These are phyloP conservation scores for Monosporascus sp. DNA, from an alignment of 2,329 filamentous ascomycete genomes.

Conservation along the genomic window DNA sequence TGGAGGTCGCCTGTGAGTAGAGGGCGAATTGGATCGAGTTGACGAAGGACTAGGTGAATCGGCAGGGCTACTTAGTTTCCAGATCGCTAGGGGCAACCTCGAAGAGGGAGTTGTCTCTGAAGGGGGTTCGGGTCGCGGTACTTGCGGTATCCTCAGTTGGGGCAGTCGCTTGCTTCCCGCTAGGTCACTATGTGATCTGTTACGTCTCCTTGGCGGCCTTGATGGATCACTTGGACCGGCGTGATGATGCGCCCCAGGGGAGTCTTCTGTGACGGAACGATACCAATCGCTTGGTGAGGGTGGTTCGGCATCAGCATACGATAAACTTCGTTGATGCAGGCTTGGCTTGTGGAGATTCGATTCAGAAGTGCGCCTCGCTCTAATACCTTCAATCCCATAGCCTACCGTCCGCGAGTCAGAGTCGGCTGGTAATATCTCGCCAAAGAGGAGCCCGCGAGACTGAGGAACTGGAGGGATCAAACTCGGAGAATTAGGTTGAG, in stretches of 20 bases:
- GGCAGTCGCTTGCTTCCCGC: conserved; percentile 30
- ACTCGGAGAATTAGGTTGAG: conserved; percentile 24
- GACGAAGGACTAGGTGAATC: conserved; percentile 44
- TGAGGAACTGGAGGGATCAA: conserved; percentile 24
- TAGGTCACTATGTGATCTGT: conserved; percentile 57
- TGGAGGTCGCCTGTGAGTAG: conserved; percentile 37
- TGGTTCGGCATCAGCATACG: conserved; percentile 51
- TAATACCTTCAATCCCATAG: conserved; percentile 53
- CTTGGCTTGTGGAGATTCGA: conserved; percentile 55
- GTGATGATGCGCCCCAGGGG: conserved; percentile 9
- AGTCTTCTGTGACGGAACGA: conserved; percentile 15
- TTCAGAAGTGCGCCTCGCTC: conserved; percentile 62
- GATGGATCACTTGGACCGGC: conserved; percentile 14
- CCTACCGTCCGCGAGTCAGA: conserved; percentile 47
- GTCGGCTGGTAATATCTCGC: conserved; percentile 63
- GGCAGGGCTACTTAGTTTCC: conserved; percentile 38
- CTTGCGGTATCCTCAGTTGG: conserved; percentile 26
- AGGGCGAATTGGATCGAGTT: conserved; percentile 52
- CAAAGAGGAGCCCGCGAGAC: conserved; percentile 59
- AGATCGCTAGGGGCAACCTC: conserved; percentile 41
- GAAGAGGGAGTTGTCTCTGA: conserved; percentile 29
- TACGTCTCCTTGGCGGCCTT: conserved; percentile 35
- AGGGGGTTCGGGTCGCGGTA: conserved; percentile 28
- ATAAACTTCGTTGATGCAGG: conserved; percentile 47
- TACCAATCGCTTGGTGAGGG: conserved; percentile 55